Conservation (phyloP, 2,329 filamentous ascomycete species). For the Aspergillus alliaceus region DNA sequence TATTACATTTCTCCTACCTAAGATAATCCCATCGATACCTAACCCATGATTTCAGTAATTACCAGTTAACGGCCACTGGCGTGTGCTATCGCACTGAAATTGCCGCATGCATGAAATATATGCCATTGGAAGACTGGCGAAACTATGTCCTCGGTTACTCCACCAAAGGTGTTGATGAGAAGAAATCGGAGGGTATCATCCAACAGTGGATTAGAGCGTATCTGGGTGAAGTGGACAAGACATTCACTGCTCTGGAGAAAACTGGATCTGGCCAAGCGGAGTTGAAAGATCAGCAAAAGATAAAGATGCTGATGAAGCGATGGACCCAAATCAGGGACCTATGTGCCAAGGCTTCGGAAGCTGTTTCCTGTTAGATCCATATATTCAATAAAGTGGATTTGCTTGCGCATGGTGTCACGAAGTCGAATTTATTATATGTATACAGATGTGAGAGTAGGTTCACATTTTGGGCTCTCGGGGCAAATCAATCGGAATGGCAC, state of each 20-base stretch:
- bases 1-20: background rate
- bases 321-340: constrained; percentile 42
- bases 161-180: constrained; percentile 29
- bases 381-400: background rate
- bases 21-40: background rate
- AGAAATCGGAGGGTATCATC: constrained; percentile 34
- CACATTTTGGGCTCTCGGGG: constrained; percentile 1
- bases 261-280: constrained; percentile 4
- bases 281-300: constrained; percentile 20
- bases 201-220: constrained; percentile 37
- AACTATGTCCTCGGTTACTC: constrained; percentile 40
- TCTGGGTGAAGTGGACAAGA: constrained; percentile 32
- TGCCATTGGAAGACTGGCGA: constrained; percentile 40
- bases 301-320: constrained; percentile 31
- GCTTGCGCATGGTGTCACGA: background rate
- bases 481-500: constrained; percentile 34
- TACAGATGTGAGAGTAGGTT: background rate
- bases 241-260: constrained; percentile 24
- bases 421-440: background rate
- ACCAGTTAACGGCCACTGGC: constrained; percentile 38
- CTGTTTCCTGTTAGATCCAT: constrained; percentile 17
- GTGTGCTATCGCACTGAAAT: constrained; percentile 46
- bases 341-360: constrained; percentile 28
- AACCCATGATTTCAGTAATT: constrained; percentile 33
- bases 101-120: constrained; percentile 41